Evolutionary conservation across 345 rosid genomes (phyloP), one percentile per base, ranked within the genome.

Genomic region (Eucalyptus tenuipes): DNA sequence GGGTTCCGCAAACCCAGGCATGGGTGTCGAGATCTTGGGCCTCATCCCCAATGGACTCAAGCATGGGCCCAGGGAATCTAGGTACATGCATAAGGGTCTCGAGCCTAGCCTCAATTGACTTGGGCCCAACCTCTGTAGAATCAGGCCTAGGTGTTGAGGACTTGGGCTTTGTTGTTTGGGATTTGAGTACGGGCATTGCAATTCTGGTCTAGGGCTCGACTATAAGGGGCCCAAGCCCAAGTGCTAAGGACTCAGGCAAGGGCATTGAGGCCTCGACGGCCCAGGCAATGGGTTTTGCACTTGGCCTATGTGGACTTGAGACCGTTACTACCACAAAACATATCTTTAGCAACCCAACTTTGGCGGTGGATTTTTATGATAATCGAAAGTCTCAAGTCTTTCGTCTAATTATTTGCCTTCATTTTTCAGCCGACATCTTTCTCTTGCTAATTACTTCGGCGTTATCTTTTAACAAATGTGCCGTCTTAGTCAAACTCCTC

Each of bases 1-100:
- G 7, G 31, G 16, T 29, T 12, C 1, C 8, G 0, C 0, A 4
- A 27, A 59, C 16, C 16, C 0, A 0, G 0, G 16, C 68, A 13
- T 0, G 4, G 13, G 33, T 0, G 5, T 13, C 2, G 0, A 1
- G 68, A 1, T 59, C 8, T 29, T 6, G 1, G 33, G 4, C 68
- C 68, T 59, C 31, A 29, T 6, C 16, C 16, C 3, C 7, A 2
- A 59, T 27, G 68, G 68, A 59, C 68, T 59, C 16, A 59, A 59
- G 33, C 15, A 12, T 27, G 31, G 33, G 68, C 14, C 1, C 1
- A 29, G 2, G 31, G 4, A 59, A 27, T 27, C 1, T 27, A 59
- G 31, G 68, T 3, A 59, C 33, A 59, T 27, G 16, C 31, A 59
- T 1, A 1, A 29, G n/a, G 16, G 16, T 59, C 15, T 27, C 33